phyloP scores from a whole-genome alignment of 805 yeast genomes.

The Dipodascus geniculatus region DNA sequence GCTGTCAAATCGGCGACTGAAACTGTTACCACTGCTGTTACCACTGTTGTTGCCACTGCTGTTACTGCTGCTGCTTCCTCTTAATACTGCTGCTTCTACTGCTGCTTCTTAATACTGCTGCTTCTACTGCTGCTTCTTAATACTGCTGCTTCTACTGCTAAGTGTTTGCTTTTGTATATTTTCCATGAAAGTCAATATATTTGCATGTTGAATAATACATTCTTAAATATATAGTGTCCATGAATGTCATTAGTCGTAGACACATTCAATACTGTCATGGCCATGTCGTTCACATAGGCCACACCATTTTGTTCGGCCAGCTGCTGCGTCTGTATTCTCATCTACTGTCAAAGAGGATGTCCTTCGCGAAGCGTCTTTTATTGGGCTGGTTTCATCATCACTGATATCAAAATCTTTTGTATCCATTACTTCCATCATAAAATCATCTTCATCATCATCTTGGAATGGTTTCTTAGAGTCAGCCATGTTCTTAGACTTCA shows the following conservation, averaged over 20 bases:
- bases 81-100: not conserved
- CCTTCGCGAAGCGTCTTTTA: conserved; percentile 3
- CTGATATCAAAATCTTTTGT: conserved; percentile 10
- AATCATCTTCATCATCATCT: too few relatives aligned
- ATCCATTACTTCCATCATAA: conserved; percentile 9
- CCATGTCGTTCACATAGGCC: conserved; percentile 88
- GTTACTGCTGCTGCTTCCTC: conserved; percentile 5
- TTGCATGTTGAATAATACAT: not conserved
- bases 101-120: too few relatives aligned
- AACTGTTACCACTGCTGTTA: conserved; percentile 4
- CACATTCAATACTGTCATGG: conserved; percentile 80
- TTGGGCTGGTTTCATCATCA: conserved; percentile 1
- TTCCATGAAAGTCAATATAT: not conserved
- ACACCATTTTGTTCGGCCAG: conserved; percentile 77
- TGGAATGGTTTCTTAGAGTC: too few relatives aligned
- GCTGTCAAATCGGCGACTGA: conserved; percentile 3
- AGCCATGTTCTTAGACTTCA: conserved; percentile 2
- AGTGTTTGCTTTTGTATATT: too few relatives aligned
- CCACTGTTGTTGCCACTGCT: conserved; percentile 6
- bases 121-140: conserved; percentile 3
- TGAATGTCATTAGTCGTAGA: conserved; percentile 73
- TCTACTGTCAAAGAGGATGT: not conserved
- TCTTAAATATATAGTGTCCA: not conserved
- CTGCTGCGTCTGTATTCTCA: conserved; percentile 45
- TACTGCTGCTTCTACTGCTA: too few relatives aligned